These are phyloP conservation scores for Hypoxylon rubiginosum DNA, from an alignment of 2,329 filamentous ascomycete species.

Conservation along the genomic window DNA sequence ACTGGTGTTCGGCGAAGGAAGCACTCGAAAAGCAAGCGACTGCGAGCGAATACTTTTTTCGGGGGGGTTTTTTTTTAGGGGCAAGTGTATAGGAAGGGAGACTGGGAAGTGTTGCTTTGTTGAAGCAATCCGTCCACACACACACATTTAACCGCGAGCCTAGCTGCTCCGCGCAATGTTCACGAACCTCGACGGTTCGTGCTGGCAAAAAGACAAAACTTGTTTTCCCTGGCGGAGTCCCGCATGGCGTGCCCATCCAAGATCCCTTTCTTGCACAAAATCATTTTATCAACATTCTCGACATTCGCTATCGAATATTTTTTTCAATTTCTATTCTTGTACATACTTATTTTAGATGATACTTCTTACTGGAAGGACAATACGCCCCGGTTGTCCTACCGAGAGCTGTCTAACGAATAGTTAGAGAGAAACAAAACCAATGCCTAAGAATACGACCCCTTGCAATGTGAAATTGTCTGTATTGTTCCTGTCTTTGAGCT, in stretches of 20 bases:
- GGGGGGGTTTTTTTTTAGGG: conserved; percentile 5
- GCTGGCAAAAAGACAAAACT: conserved; percentile 28
- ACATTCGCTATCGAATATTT: conserved; percentile 32
- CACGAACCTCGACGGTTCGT: conserved; percentile 41
- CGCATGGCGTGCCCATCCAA: conserved; percentile 17
- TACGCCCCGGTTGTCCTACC: conserved; percentile 31
- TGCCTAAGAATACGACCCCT: not conserved
- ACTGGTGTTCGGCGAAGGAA: conserved; percentile 24
- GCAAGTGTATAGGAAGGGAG: conserved; percentile 21
- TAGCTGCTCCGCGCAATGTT: conserved; percentile 34
- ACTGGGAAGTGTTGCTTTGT: conserved; percentile 11
- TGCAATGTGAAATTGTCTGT: conserved; percentile 13
- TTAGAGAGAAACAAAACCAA: conserved; percentile 26
- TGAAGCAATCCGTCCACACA: conserved; percentile 22
- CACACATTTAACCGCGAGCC: conserved; percentile 27
- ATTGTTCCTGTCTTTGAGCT: conserved; percentile 6
- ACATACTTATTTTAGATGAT: conserved; percentile 28
- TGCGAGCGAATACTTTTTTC: not conserved
- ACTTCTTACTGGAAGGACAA: conserved; percentile 30
- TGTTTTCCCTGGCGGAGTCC: conserved; percentile 32
- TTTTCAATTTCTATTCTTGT: conserved; percentile 33
- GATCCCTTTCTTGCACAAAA: conserved; percentile 35
- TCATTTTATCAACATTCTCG: conserved; percentile 26
- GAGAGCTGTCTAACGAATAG: conserved; percentile 12
- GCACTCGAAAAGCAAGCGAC: conserved; percentile 11